phyloP scores from a whole-genome alignment of 441 rosid genomes.

The California macrophylla region DNA sequence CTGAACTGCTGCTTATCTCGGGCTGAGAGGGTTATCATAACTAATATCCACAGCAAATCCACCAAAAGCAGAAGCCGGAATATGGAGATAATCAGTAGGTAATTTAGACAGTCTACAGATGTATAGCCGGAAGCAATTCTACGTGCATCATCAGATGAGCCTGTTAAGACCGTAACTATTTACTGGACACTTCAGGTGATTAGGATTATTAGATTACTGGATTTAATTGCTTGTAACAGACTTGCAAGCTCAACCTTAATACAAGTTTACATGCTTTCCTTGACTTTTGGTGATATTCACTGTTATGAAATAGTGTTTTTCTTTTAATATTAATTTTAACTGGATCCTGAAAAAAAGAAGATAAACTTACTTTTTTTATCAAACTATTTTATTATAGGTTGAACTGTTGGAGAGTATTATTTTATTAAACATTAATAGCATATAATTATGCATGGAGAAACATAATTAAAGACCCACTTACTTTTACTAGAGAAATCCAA shows the following conservation, averaged over 20 bases:
- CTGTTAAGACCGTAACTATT: neutral
- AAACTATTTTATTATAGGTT: no score
- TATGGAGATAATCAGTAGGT: neutral
- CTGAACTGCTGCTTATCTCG: constrained; percentile 39
- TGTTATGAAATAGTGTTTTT: no score
- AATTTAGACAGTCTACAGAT: neutral
- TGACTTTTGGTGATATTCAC: no score
- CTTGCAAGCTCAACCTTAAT: neutral
- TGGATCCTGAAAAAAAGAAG: no score
- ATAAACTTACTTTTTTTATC: no score
- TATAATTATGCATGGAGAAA: no score
- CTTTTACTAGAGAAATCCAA: no score
- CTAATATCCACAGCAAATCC: constrained; percentile 18
- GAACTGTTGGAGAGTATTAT: no score
- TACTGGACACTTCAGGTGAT: neutral
- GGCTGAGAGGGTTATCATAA: constrained; percentile 30
- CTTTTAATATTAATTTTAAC: no score
- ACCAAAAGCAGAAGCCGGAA: neutral
- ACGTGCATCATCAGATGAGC: neutral
- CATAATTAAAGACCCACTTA: no score
- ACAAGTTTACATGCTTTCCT: neutral
- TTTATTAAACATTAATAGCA: no score
- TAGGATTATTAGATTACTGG: neutral
- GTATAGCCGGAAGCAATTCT: neutral
- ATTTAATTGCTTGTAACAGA: neutral